phyloP scores from a whole-genome alignment of 1,284 basidiomycete genomes.

The Termitomyces sp. region DNA sequence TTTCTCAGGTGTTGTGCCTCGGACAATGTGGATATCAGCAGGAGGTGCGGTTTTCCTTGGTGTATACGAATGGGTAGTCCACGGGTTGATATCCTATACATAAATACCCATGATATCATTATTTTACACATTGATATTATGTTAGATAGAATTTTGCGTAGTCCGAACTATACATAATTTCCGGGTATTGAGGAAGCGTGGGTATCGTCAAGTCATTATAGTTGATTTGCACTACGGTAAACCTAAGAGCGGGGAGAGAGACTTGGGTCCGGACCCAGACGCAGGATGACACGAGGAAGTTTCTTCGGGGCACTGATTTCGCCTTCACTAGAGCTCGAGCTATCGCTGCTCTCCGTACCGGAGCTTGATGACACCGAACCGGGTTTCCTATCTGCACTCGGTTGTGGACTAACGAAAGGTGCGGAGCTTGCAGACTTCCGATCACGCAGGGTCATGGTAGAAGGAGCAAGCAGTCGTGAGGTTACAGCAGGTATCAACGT shows the following conservation, averaged over 20 bases:
- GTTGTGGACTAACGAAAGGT: constrained; percentile 4
- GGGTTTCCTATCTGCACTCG: background rate
- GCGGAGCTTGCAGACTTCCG: constrained; percentile 28
- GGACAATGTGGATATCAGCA: constrained; percentile 93
- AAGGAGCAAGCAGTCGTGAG: constrained; percentile 26
- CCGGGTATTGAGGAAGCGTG: constrained; percentile 6
- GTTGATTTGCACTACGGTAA: background rate
- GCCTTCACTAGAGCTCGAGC: constrained; percentile 18
- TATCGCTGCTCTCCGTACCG: constrained; percentile 1
- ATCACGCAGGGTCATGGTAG: constrained; percentile 54
- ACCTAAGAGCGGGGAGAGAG: background rate
- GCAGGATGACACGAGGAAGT: constrained; percentile 50
- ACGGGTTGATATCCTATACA: constrained; percentile 27
- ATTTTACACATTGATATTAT: background rate
- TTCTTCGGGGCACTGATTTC: constrained; percentile 31
- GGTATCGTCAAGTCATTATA: constrained; percentile 1
- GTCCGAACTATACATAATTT: background rate
- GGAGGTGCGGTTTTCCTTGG: constrained; percentile 97
- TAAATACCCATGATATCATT: background rate
- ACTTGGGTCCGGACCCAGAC: constrained; percentile 34
- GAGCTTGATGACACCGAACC: background rate
- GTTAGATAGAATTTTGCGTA: background rate
- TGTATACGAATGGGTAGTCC: constrained; percentile 76
- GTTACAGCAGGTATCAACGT: constrained; percentile 20
- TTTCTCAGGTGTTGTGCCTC: constrained; percentile 85